Conservation (phyloP, 106 monocot genomes). For the Narthecium ossifragum region DNA sequence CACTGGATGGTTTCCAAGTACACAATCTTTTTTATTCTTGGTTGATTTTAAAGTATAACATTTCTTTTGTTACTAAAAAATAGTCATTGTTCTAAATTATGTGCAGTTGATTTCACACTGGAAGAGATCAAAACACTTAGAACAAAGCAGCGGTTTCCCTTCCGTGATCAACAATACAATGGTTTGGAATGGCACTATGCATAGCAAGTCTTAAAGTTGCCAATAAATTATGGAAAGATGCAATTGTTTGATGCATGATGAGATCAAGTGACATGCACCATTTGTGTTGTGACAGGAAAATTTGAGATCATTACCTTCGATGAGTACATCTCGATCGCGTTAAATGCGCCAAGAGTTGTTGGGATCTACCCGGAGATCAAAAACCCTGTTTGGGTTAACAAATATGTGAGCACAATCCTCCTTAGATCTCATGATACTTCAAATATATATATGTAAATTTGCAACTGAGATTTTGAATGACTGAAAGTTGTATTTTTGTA, state of each 20-base stretch:
- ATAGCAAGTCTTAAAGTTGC: too few relatives aligned
- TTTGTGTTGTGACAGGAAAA: too few relatives aligned
- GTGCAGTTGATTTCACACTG: slow-evolving; percentile 89
- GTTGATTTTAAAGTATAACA: too few relatives aligned
- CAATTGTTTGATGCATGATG: too few relatives aligned
- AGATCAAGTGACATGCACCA: too few relatives aligned
- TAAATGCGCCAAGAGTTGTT: slow-evolving; percentile 72
- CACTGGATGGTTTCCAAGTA: slow-evolving; percentile 83
- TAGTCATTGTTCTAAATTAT: too few relatives aligned
- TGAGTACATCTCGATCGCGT: slow-evolving; percentile 79
- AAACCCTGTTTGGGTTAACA: slow-evolving; percentile 82
- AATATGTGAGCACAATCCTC: slow-evolving; percentile 92
- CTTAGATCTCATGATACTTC: too few relatives aligned
- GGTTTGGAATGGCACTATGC: slow-evolving; percentile 31
- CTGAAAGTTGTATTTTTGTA: slow-evolving; percentile 5
- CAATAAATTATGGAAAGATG: too few relatives aligned
- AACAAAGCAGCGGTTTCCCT: slow-evolving; percentile 73
- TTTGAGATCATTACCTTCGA: slow-evolving; percentile 87
- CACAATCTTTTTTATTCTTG: too few relatives aligned
- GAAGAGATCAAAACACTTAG: slow-evolving; percentile 70
- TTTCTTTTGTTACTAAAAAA: too few relatives aligned
- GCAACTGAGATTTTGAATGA: too few relatives aligned
- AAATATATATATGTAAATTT: too few relatives aligned
- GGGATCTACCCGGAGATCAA: slow-evolving; percentile 98
- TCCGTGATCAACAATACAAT: slow-evolving; percentile 91